Base-by-base conservation (phyloP, 768 basidiomycete species). In the Peribolospora kevripleyi region DNA sequence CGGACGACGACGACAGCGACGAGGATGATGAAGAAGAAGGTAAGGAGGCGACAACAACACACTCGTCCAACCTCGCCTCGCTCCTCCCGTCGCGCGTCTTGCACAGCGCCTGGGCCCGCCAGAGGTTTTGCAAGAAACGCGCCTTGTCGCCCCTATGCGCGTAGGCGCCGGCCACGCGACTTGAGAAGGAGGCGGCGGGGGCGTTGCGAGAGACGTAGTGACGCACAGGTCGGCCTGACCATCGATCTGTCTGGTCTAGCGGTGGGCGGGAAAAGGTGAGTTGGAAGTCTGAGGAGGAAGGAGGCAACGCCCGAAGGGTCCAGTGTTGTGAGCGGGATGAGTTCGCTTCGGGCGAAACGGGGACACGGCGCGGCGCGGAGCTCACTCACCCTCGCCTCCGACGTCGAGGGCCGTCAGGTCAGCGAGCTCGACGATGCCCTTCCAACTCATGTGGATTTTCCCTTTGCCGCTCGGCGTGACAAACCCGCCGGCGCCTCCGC, bases 151-250 rank as follows among this genome's bases (percentile, higher is more conserved):
- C 25, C 25, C 25, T 25, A 25, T 25, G 25, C 25, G 25, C 25
- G 25, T 25, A 25, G 25, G 25, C 25, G 25, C 25, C 25, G 25
- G 1, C 25, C 25, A 25, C 25, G 25, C 25, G 25, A 25, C 25
- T 25, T 1, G 25, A 25, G 25, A 25, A 25, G 25, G 25, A 25
- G 25, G 25, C 25, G 25, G 25, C 25, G 25, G 25, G 25, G 25
- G 25, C 25, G 25, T 25, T 25, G 25, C 25, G 25, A 25, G 25
- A 25, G 3, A 79, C 75, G 54, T 82, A 72, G 0, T 80, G 76
- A 36, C 93, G 79, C 64, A 88, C 82, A 8, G 85, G 74, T 7
- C 93, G 80, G 45, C 80, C 82, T 11, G 79, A 77, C 87, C 91
- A 97, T 51, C 80, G 75, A 51, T 88, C 87, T 11, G 73, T 76